Conservation (phyloP, 1,284 basidiomycete species). For the Tilletiopsis washingtonensis region DNA sequence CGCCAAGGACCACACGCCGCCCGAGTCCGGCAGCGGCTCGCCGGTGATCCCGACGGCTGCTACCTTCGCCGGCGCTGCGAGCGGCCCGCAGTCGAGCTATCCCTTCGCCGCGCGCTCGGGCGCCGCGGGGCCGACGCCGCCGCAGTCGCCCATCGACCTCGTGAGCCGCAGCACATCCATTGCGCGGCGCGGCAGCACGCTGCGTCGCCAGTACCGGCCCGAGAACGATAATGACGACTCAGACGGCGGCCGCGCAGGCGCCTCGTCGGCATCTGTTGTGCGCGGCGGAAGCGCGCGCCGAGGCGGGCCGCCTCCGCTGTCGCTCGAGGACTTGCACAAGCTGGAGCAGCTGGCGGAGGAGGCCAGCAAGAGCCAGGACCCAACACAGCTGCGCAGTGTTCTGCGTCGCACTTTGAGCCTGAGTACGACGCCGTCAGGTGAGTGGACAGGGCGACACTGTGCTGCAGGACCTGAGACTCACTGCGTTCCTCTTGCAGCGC, state of each 20-base stretch:
- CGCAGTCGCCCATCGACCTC: slow-evolving; percentile 13
- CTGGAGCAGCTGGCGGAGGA: slow-evolving; percentile 86
- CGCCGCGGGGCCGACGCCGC: slow-evolving; percentile 1
- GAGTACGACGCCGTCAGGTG: slow-evolving; percentile 45
- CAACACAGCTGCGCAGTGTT: slow-evolving; percentile 69
- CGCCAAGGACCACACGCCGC: slow-evolving; percentile 28
- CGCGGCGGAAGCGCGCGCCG: background rate
- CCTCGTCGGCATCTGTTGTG: background rate
- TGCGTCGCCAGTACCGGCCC: slow-evolving; percentile 55
- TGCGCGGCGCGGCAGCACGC: slow-evolving; percentile 35
- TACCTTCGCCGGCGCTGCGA: background rate
- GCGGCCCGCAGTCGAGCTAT: background rate
- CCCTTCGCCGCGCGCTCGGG: slow-evolving; percentile 4
- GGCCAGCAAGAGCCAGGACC: slow-evolving; percentile 63
- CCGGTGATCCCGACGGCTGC: background rate
- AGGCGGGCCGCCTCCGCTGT: slow-evolving; percentile 58
- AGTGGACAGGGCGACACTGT: background rate
- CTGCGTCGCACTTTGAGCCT: slow-evolving; percentile 79
- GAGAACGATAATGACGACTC: slow-evolving; percentile 53
- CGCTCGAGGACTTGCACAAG: slow-evolving; percentile 82
- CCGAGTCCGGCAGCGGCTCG: background rate
- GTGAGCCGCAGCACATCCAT: slow-evolving; percentile 32
- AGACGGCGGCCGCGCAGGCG: slow-evolving; percentile 2
- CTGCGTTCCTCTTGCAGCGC: slow-evolving; percentile 1
- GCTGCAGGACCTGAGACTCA: background rate